Evolutionary conservation across 169 alveolate species (phyloP).

Genomic region (Plasmodium vivax): DNA sequence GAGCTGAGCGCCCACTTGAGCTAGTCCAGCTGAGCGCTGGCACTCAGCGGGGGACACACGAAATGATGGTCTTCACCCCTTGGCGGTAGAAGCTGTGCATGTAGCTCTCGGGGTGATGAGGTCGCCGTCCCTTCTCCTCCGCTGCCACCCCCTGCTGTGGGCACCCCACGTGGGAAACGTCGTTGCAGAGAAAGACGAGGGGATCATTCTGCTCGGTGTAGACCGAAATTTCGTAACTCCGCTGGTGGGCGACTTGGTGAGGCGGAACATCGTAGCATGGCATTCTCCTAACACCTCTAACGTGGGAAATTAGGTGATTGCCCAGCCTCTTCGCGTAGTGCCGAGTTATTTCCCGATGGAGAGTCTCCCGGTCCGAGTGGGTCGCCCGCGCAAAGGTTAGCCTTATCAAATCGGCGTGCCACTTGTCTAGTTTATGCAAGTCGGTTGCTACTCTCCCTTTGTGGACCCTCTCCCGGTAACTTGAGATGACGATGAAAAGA

Average conservation of each 20-base stretch:
- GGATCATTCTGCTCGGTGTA: neutral
- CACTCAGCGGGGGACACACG: neutral
- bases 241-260: neutral
- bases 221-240: neutral
- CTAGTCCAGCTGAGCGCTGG: neutral
- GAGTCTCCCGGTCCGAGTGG: neutral
- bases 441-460: neutral
- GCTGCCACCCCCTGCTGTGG: neutral
- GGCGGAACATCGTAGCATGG: neutral
- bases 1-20: neutral
- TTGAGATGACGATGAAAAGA: constrained; percentile 21
- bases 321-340: neutral
- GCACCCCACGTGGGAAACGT: neutral
- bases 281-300: neutral
- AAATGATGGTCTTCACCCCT: constrained; percentile 2
- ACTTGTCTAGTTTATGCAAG: neutral
- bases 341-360: neutral
- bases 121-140: neutral
- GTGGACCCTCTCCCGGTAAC: neutral
- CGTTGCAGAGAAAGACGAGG: constrained; percentile 1
- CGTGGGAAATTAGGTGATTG: neutral
- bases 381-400: neutral
- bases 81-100: constrained; percentile 8
- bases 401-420: neutral
- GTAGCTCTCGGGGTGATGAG: neutral